Conservation (phyloP, 148 eudicot genomes). For the Camellia lanceoleosa region DNA sequence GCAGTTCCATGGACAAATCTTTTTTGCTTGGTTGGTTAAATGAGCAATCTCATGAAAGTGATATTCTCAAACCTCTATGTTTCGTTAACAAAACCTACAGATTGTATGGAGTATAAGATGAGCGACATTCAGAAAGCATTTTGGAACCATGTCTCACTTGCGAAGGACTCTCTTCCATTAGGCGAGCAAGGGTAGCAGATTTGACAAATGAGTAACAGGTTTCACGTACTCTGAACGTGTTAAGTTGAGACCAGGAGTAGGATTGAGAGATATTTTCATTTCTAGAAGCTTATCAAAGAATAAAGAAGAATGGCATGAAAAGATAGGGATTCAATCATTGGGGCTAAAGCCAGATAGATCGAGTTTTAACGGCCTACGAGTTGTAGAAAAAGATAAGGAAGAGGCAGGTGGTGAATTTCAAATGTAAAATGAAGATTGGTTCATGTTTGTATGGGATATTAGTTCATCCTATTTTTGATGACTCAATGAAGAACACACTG, state of each 20-base stretch:
- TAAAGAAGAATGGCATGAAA: conserved; percentile 37
- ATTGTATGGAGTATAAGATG: conserved; percentile 83
- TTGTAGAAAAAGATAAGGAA: conserved; percentile 49
- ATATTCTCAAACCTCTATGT: neutral
- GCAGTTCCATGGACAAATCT: neutral
- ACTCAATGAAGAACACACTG: too few species aligned
- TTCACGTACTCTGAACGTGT: conserved; percentile 23
- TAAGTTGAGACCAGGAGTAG: conserved; percentile 52
- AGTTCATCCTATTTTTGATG: neutral
- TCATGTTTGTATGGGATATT: too few species aligned
- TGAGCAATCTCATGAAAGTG: neutral
- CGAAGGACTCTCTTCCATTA: conserved; percentile 78
- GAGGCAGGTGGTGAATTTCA: conserved; percentile 37
- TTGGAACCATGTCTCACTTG: conserved; percentile 52
- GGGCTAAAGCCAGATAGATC: conserved; percentile 56
- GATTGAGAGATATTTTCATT: conserved; percentile 76
- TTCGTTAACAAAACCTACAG: conserved; percentile 30
- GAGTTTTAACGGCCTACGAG: conserved; percentile 51
- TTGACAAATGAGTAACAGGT: conserved; percentile 26
- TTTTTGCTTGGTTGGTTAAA: neutral
- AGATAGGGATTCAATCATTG: conserved; percentile 73
- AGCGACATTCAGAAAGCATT: conserved; percentile 83
- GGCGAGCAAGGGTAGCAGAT: conserved; percentile 66
- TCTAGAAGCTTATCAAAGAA: conserved; percentile 59
- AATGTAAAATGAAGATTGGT: neutral